phyloP scores from a whole-genome alignment of 805 yeast genomes.

The Pichia rugopelliculosa region DNA sequence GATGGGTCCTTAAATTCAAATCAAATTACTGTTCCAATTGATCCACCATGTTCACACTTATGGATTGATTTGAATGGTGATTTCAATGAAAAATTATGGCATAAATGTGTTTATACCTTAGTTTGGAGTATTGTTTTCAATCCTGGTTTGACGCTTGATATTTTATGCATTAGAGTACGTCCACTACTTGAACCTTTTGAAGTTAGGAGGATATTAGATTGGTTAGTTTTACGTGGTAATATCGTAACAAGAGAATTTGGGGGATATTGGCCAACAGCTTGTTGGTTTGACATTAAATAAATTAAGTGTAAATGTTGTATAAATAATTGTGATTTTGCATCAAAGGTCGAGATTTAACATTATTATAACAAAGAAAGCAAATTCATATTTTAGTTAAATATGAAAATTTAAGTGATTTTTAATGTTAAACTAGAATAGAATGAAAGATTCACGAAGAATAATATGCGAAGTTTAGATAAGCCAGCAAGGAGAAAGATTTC shows the following conservation, averaged over 20 bases:
- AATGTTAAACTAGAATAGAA: no score
- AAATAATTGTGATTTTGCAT: slow-evolving; percentile 3
- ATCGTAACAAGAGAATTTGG: slow-evolving; percentile 27
- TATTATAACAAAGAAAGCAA: no score
- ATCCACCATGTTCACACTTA: slow-evolving; percentile 53
- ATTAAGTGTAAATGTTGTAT: neutral
- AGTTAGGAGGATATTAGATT: slow-evolving; percentile 31
- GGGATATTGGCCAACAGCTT: slow-evolving; percentile 37
- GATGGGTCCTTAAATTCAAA: slow-evolving; percentile 8
- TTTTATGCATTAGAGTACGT: slow-evolving; percentile 18
- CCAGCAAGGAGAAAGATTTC: no score
- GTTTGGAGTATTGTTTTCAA: slow-evolving; percentile 38
- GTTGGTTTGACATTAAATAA: slow-evolving; percentile 33
- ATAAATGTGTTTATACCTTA: slow-evolving; percentile 40
- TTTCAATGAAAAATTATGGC: slow-evolving; percentile 57
- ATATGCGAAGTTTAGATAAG: no score
- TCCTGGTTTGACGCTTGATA: slow-evolving; percentile 42
- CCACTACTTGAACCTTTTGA: slow-evolving; percentile 34
- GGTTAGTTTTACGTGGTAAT: slow-evolving; percentile 39
- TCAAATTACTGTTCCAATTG: slow-evolving; percentile 44
- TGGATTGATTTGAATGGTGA: slow-evolving; percentile 68
- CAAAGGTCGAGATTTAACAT: neutral
- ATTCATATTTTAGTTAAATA: no score
- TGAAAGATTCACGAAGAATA: no score
- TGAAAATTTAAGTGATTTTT: no score